Evolutionary conservation across 192 early-diverging fungal species (phyloP).

Genomic region (Neocallimastix lanati): DNA sequence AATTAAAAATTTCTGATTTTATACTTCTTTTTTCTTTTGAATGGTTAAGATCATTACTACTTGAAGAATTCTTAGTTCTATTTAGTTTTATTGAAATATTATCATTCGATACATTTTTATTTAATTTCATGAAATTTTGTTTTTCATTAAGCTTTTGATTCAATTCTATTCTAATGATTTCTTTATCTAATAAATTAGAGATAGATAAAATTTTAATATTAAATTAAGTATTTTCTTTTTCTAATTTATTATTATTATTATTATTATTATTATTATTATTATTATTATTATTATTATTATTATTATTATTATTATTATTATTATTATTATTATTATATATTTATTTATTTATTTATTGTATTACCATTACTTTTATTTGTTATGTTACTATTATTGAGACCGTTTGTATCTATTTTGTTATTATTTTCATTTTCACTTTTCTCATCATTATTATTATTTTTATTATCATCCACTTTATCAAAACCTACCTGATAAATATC

Average conservation of each 20-base stretch:
- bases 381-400: neutral
- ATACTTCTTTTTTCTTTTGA: neutral
- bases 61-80: neutral
- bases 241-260: neutral
- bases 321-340: too few relatives aligned
- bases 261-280: too few relatives aligned
- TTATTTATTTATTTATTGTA: too few relatives aligned
- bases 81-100: too few relatives aligned
- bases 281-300: too few relatives aligned
- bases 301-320: too few relatives aligned
- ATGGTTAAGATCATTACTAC: neutral
- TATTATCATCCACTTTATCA: too few relatives aligned
- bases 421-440: too few relatives aligned
- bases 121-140: neutral
- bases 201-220: neutral
- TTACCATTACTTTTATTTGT: neutral
- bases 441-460: too few relatives aligned
- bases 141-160: neutral
- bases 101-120: neutral
- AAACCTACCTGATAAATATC: too few relatives aligned
- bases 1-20: neutral
- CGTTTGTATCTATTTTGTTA: too few relatives aligned
- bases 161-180: neutral
- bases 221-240: neutral
- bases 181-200: neutral